Percentiles rank a stretch among this genome's conserved stretches.
phyloP scores from a whole-genome alignment of 441 rosid species.

The Daphne laureola region DNA sequence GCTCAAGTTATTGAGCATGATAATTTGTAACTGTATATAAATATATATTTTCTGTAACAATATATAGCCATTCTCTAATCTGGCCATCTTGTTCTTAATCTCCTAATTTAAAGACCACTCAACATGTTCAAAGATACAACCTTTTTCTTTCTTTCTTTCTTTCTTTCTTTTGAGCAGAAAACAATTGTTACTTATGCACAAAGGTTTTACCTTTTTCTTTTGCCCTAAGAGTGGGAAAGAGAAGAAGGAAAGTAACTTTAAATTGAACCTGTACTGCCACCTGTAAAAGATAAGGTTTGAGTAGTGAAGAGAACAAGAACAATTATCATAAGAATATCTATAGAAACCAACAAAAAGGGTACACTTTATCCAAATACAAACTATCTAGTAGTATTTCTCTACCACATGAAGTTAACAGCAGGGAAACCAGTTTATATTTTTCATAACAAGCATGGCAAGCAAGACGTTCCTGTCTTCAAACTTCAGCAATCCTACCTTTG shows the following conservation, averaged over 20 bases:
- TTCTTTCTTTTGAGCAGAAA: neutral
- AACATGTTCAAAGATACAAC: neutral
- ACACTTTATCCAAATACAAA: conserved; percentile 18
- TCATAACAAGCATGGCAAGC: conserved; percentile 29
- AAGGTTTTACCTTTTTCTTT: too few species aligned
- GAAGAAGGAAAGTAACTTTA: conserved; percentile 2
- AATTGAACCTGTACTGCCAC: neutral
- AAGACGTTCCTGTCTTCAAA: conserved; percentile 26
- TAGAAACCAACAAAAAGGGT: conserved; percentile 23
- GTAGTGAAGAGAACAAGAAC: conserved; percentile 11
- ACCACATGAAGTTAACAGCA: conserved; percentile 1
- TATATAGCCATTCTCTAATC: neutral
- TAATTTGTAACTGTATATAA: conserved; percentile 43
- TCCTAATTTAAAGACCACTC: too few species aligned
- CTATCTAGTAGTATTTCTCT: conserved; percentile 13
- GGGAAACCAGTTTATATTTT: neutral
- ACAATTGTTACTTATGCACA: too few species aligned
- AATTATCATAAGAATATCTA: conserved; percentile 21
- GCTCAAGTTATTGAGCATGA: conserved; percentile 91
- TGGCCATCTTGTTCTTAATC: neutral
- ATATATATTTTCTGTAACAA: neutral
- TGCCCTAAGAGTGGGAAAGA: conserved; percentile 1
- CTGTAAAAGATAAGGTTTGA: conserved; percentile 24
- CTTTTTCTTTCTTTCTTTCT: neutral
- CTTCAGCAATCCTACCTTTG: conserved; percentile 17